Evolutionary conservation across 2,329 filamentous ascomycete genomes (phyloP).

Genomic region (Parascedosporium putredinis): DNA sequence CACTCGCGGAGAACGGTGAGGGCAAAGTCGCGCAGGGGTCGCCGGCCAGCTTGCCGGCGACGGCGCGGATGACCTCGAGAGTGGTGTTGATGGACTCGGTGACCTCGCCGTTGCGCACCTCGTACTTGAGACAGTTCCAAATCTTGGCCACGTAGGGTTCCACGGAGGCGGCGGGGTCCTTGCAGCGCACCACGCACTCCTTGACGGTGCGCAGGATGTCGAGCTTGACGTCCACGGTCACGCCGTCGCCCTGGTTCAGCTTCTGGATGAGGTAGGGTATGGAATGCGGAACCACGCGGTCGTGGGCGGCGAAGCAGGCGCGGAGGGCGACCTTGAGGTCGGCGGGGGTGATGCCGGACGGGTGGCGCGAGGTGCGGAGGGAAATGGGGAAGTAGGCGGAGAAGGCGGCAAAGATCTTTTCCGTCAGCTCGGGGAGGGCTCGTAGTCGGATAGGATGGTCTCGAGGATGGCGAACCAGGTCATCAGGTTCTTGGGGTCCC

Average conservation of each 20-base stretch:
- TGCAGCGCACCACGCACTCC: slow-evolving; percentile 40
- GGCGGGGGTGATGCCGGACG: slow-evolving; percentile 42
- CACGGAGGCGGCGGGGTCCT: slow-evolving; percentile 33
- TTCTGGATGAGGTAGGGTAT: slow-evolving; percentile 47
- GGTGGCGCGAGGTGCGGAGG: slow-evolving; percentile 38
- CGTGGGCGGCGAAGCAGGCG: slow-evolving; percentile 41
- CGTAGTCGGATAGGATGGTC: slow-evolving; percentile 33
- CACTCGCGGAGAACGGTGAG: slow-evolving; percentile 41
- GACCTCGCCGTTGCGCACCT: slow-evolving; percentile 50
- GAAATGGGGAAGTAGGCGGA: slow-evolving; percentile 53
- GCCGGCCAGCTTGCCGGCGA: slow-evolving; percentile 34
- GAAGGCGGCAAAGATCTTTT: slow-evolving; percentile 42
- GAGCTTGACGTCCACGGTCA: slow-evolving; percentile 48
- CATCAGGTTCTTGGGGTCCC: slow-evolving; percentile 46
- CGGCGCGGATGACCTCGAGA: slow-evolving; percentile 40
- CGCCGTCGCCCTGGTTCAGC: slow-evolving; percentile 47
- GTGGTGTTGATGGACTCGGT: slow-evolving; percentile 47
- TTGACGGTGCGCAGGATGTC: slow-evolving; percentile 47
- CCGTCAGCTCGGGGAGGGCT: slow-evolving; percentile 34
- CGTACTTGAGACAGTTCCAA: slow-evolving; percentile 52
- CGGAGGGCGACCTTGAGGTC: slow-evolving; percentile 43
- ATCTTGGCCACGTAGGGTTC: slow-evolving; percentile 38
- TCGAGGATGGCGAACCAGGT: slow-evolving; percentile 44
- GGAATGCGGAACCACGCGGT: slow-evolving; percentile 32
- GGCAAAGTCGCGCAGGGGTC: slow-evolving; percentile 35